phyloP scores from a whole-genome alignment of 2,329 filamentous ascomycete genomes.

The Beauveria sp. region DNA sequence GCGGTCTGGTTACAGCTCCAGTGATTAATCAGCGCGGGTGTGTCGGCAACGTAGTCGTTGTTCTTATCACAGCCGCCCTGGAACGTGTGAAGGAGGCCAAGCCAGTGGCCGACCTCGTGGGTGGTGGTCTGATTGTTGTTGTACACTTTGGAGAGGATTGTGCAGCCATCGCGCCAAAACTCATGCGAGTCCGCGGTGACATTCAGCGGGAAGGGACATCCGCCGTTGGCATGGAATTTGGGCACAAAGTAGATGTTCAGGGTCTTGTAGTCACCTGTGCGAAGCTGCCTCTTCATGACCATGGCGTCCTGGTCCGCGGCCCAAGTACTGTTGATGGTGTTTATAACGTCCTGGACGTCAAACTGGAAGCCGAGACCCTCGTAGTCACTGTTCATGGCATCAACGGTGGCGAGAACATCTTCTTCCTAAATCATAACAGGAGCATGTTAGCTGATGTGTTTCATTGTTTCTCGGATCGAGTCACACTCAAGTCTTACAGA shows the following conservation, averaged over 20 bases:
- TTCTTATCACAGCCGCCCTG: constrained; percentile 23
- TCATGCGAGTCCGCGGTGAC: constrained; percentile 11
- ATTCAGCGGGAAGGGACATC: constrained; percentile 36
- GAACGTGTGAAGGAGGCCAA: constrained; percentile 34
- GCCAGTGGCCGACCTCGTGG: constrained; percentile 34
- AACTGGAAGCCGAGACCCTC: constrained; percentile 23
- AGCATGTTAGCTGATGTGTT: background rate
- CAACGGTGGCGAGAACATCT: background rate
- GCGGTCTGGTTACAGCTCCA: constrained; percentile 5
- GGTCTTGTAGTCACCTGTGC: constrained; percentile 35
- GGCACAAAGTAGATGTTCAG: constrained; percentile 28
- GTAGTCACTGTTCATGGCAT: background rate
- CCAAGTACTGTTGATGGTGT: constrained; percentile 41
- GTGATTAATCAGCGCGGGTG: constrained; percentile 17
- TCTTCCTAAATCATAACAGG: background rate
- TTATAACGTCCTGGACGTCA: constrained; percentile 34
- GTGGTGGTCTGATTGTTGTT: constrained; percentile 22
- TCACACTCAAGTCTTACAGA: background rate
- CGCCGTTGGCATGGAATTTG: constrained; percentile 22
- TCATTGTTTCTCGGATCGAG: too few species aligned
- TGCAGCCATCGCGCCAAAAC: constrained; percentile 33
- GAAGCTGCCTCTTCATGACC: constrained; percentile 38
- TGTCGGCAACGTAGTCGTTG: constrained; percentile 17
- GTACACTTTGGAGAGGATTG: constrained; percentile 27
- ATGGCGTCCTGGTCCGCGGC: constrained; percentile 31